Evolutionary conservation across 2,329 filamentous ascomycete species (phyloP), one percentile per base, ranked within the genome.

Genomic region (Phaeosphaeriaceae sp.): DNA sequence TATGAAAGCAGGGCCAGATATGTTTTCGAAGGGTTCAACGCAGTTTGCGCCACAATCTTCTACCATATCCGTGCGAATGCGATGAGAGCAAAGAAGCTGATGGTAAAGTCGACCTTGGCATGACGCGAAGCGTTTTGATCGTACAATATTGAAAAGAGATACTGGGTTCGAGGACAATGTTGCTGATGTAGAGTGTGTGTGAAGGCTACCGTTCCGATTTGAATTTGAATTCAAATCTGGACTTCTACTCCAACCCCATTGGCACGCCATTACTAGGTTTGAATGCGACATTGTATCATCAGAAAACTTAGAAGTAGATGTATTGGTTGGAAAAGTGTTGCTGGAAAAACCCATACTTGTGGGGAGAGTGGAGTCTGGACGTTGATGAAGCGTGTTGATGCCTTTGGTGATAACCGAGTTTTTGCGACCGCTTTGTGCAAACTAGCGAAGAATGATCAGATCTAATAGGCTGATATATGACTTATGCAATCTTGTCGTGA

Each of bases 61-160:
- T 5, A 71, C 68, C 0, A 71, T 36, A 45, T 72, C 67, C 3
- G 70, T 73, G 15, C 70, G 66, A 33, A 73, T 61, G 5, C 66
- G 63, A 52, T 73, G 70, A 15, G 68, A 69, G 42, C 70, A 72
- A 6, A 62, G 46, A 4, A 73, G 64, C 42, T 72, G 69, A 35
- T 73, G 70, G 30, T 72, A 72, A 6, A 71, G 61, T 6, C 67
- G 67, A 9, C 68, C 68, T 44, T 67, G 65, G 42, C 70, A 73
- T 16, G 67, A 62, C 20, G 61, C 60, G 39, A 70, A 66, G 20
- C 68, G 67, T 44, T 65, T 70, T 42, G 59, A 58, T 13, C 60
- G 63, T 6, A 61, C 50, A 35, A 61, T 61, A 23, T 60, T 58
- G 42, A 61, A 57, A 3, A 51, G 46, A 2, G 59, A 57, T 6